Evolutionary conservation across 78 protist species (phyloP), one percentile per base, ranked within the genome.

Genomic region (Chrysochromulina parva): DNA sequence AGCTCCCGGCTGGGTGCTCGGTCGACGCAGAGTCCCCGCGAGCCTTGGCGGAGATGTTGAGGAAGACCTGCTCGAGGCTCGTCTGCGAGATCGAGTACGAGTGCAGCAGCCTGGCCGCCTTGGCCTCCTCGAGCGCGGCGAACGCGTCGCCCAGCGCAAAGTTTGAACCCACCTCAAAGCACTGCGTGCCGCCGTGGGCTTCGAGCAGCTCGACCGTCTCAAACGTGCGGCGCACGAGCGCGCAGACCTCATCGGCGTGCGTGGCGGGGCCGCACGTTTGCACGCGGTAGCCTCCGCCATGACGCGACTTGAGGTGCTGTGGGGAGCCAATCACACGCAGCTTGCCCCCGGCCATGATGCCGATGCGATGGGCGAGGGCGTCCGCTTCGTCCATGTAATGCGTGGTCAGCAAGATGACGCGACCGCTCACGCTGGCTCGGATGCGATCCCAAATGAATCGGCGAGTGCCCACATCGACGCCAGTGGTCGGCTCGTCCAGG

Each of bases 321-420:
- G 89, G 91, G 20, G 94, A 24, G 26, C 98, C 98, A 20, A 95
- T 1, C 71, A 95, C 94, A 57, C 57, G 55, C 55, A 97, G 48
- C 74, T 50, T 53, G 76, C 98, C 98, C 10, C 90, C 28, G 7
- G 86, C 78, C 90, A 97, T 82, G 80, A 97, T 97, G 19, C 94
- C 98, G 52, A 97, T 91, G 55, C 96, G 65, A 16, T 58, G 20
- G 28, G 96, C 94, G 13, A 97, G 92, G 5, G 90, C 87, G 17
- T 94, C 95, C 11, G 91, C 93, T 88, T 92, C 94, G 24, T 92
- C 96, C 91, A 94, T 80, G 53, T 20, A 81, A 85, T 94, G 95
- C 50, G 95, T 94, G 24, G 94, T 91, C 58, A 94, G 88, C 28
- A 94, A 17, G 54, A 94, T 3, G 78, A 48, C n/a, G 80, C 80